phyloP scores from a whole-genome alignment of 148 eudicot genomes.

The Pouteria glomerata region DNA sequence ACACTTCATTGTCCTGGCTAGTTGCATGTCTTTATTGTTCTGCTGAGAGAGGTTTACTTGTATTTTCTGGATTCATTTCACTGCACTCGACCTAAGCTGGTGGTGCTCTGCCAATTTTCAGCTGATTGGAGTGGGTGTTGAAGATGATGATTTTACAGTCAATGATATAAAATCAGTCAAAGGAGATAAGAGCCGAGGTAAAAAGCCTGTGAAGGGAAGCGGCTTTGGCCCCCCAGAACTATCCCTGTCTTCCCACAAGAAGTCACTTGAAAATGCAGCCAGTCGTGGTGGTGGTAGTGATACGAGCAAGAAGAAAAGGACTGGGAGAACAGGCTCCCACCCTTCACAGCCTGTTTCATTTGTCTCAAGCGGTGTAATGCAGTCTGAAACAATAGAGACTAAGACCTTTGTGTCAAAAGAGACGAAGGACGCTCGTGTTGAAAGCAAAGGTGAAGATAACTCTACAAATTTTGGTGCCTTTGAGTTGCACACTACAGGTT shows the following conservation, averaged over 20 bases:
- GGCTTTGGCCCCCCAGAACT: slow-evolving; percentile 7
- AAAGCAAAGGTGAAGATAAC: slow-evolving; percentile 21
- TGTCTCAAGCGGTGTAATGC: slow-evolving; percentile 66
- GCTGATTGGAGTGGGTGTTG: slow-evolving; percentile 63
- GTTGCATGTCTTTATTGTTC: not conserved
- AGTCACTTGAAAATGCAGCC: slow-evolving; percentile 26
- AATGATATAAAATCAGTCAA: slow-evolving; percentile 21
- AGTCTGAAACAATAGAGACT: slow-evolving; percentile 39
- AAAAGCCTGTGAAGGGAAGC: slow-evolving; percentile 22
- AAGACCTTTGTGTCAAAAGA: slow-evolving; percentile 18
- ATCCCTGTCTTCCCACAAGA: slow-evolving; percentile 21
- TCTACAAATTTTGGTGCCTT: slow-evolving; percentile 59
- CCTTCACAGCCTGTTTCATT: slow-evolving; percentile 78
- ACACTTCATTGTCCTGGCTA: not conserved
- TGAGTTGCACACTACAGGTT: slow-evolving; percentile 91
- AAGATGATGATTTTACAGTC: slow-evolving; percentile 64
- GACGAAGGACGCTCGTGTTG: slow-evolving; percentile 17
- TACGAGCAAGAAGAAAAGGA: slow-evolving; percentile 33
- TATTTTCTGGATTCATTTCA: not conserved
- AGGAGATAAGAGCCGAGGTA: slow-evolving; percentile 21
- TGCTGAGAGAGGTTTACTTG: not conserved
- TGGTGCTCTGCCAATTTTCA: slow-evolving; percentile 23
- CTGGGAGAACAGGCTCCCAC: slow-evolving; percentile 41
- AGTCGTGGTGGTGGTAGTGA: slow-evolving; percentile 21
- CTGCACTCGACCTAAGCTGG: not conserved